Evolutionary conservation across 2,329 filamentous ascomycete genomes (phyloP), one percentile per base, ranked within the genome.

Genomic region (Shiraia sp.): DNA sequence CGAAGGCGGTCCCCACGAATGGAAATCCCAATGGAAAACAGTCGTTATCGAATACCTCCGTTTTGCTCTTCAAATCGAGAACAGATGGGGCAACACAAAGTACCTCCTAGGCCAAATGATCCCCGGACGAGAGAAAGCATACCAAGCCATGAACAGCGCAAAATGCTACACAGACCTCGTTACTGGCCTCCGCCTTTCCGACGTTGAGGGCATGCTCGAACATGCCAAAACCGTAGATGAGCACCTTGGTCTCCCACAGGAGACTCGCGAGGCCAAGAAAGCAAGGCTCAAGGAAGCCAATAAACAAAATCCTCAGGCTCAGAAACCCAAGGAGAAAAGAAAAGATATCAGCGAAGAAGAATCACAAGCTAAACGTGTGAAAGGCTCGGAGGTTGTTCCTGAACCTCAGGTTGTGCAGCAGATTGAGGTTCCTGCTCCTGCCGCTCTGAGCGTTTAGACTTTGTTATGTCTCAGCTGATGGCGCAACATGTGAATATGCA

Each of bases 81-180:
- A 99, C 68, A 83, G 85, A 49, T 93, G 86, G 68, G 86, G 87
- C 31, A 99, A 99, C 72, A 96, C 91, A 4, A 99, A 99, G 68
- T 99, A 87, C 66, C 76, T 93, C 23, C 81, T 99, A 19, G 81
- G 82, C 29, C 89, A 96, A 67, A 80, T 96, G 70, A 82, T 97
- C 16, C 90, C 90, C 0, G 90, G 91, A 12, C 95, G 90, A 66
- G 76, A 82, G 33, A 75, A 79, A 27, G 75, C 75, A 1, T 87
- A 86, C 64, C 76, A 78, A 44, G 69, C 75, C 3, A 77, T 93
- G 54, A 82, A 81, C 48, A 70, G 74, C 32, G 79, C 80, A 46
- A 90, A 86, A 71, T 86, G 80, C 55, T 96, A 96, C 61, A 73
- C 72, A 7, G 83, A 87, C 37, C 69, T 85, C 2, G 87, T 90